These are phyloP conservation scores for Plasmodium inui DNA, from an alignment of 169 alveolate species.

Conservation along the genomic window DNA sequence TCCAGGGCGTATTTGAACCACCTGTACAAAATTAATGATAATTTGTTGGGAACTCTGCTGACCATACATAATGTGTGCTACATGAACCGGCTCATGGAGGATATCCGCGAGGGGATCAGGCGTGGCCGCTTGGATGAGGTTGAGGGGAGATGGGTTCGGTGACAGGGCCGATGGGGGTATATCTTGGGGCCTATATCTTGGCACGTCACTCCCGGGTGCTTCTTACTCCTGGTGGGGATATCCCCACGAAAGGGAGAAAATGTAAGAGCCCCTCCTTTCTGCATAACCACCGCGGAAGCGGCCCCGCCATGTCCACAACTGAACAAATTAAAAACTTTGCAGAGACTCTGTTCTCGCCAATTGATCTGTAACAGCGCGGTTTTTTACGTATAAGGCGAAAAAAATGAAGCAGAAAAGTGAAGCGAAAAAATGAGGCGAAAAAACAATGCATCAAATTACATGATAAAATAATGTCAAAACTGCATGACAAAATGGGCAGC, in stretches of 20 bases:
- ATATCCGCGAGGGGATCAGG: slow-evolving; percentile 5
- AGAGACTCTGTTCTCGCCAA: background rate
- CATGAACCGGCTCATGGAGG: slow-evolving; percentile 88
- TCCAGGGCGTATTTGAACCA: slow-evolving; percentile 80
- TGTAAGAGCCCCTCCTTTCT: background rate
- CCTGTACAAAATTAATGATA: slow-evolving; percentile 81
- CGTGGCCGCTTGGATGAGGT: slow-evolving; percentile 9
- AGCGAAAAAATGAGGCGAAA: background rate
- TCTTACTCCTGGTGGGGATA: background rate
- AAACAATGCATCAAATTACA: background rate
- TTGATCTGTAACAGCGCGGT: background rate
- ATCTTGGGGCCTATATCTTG: no score
- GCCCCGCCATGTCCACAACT: background rate
- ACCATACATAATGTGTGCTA: slow-evolving; percentile 94
- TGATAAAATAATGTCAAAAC: background rate
- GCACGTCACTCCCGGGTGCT: background rate
- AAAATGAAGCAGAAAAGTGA: background rate
- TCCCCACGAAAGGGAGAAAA: background rate
- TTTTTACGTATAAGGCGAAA: background rate
- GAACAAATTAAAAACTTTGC: background rate
- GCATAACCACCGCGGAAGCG: background rate
- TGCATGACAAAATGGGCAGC: background rate
- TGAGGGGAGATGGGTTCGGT: slow-evolving; percentile 12
- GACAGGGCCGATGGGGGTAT: background rate
- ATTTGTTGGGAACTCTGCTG: slow-evolving; percentile 90